These are phyloP conservation scores for Globisporangium acanthophoron DNA, from an alignment of 352 stramenopile species.

Conservation along the genomic window DNA sequence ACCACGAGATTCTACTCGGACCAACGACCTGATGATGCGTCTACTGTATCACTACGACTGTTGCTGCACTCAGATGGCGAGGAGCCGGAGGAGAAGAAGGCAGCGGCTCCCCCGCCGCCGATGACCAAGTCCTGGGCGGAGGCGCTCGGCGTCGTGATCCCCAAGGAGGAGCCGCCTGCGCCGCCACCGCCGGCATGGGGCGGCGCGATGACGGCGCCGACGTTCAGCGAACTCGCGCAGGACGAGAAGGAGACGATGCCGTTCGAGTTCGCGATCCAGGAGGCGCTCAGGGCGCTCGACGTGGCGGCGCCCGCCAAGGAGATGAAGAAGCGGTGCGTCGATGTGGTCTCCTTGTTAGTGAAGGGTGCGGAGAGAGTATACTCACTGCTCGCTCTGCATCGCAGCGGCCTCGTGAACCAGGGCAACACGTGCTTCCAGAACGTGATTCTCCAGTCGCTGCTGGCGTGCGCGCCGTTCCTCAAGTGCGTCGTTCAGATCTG, in stretches of 20 bases:
- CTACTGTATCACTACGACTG: background rate
- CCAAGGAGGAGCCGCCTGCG: slow-evolving; percentile 8
- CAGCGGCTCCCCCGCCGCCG: background rate
- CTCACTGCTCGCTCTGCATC: background rate
- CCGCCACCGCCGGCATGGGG: slow-evolving; percentile 25
- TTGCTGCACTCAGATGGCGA: background rate
- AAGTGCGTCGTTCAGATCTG: slow-evolving; percentile 42
- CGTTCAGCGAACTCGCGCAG: background rate
- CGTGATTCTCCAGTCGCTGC: slow-evolving; percentile 78
- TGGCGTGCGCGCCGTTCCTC: slow-evolving; percentile 71
- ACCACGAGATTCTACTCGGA: background rate
- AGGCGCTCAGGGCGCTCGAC: slow-evolving; percentile 45
- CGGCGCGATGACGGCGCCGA: slow-evolving; percentile 12
- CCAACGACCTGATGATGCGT: no score
- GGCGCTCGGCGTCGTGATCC: slow-evolving; percentile 33
- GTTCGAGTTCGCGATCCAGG: slow-evolving; percentile 69
- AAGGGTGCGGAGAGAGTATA: background rate
- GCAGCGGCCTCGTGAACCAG: slow-evolving; percentile 74
- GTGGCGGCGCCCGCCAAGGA: slow-evolving; percentile 61
- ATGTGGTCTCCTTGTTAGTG: background rate
- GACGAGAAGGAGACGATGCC: slow-evolving; percentile 15
- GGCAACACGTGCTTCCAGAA: slow-evolving; percentile 89
- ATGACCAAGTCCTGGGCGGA: slow-evolving; percentile 58
- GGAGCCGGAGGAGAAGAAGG: background rate
- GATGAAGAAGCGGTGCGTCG: slow-evolving; percentile 70